Conservation (phyloP, 441 rosid genomes). For the Populus hybrid region DNA sequence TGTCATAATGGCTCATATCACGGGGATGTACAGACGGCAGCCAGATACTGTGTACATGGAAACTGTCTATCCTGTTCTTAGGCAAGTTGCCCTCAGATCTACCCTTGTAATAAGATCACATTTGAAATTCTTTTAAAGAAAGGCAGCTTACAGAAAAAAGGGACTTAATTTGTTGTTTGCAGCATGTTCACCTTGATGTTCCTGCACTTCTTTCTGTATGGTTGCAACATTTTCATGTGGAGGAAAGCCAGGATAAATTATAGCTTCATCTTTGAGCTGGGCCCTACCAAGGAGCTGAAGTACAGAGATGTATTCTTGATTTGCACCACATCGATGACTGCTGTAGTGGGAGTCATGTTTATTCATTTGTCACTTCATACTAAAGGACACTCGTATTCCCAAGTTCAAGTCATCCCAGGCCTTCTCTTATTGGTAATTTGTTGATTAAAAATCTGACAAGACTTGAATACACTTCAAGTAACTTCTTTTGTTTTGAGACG, state of each 20-base stretch:
- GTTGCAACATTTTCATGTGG: conserved; percentile 97
- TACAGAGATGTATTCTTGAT: conserved; percentile 88
- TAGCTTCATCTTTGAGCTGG: conserved; percentile 83
- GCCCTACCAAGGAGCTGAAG: conserved; percentile 79
- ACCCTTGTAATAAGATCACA: background rate
- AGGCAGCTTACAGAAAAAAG: conserved; percentile 16
- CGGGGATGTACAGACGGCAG: conserved; percentile 71
- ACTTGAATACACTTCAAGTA: background rate
- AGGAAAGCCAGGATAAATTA: conserved; percentile 86
- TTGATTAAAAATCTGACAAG: background rate
- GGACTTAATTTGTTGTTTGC: conserved; percentile 30
- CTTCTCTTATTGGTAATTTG: conserved; percentile 65
- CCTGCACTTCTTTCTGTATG: conserved; percentile 83
- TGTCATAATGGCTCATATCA: conserved; percentile 74
- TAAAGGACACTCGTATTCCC: conserved; percentile 61
- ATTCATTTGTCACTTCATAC: conserved; percentile 67
- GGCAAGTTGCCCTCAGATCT: conserved; percentile 49
- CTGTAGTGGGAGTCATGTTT: conserved; percentile 73
- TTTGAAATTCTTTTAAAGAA: background rate
- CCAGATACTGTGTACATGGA: conserved; percentile 83
- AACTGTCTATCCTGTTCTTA: conserved; percentile 86
- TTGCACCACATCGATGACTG: conserved; percentile 75
- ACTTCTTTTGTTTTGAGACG: background rate
- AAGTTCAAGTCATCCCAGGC: conserved; percentile 89
- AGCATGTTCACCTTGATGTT: conserved; percentile 92